Evolutionary conservation across 768 basidiomycete species (phyloP).

Genomic region (Termitomyces sp.): DNA sequence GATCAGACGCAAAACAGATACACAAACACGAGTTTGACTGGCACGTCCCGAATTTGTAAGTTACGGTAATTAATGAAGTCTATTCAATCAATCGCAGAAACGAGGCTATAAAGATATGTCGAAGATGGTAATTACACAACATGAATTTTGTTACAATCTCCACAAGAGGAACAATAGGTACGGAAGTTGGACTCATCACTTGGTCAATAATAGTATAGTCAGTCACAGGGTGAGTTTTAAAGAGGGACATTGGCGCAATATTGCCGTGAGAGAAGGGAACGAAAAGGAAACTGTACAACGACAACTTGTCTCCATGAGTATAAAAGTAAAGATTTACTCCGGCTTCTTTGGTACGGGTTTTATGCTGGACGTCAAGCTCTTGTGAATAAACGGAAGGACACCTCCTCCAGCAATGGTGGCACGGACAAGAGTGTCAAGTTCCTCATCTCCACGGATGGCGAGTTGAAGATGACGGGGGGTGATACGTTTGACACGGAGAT

Average conservation of each 20-base stretch:
- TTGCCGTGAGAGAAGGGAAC: background rate
- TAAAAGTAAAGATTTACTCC: constrained; percentile 15
- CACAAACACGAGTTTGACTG: background rate
- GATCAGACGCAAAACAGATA: background rate
- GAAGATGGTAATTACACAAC: constrained; percentile 12
- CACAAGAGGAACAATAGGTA: constrained; percentile 1
- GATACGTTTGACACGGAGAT: constrained; percentile 95
- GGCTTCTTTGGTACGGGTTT: constrained; percentile 45
- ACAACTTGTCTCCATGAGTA: background rate
- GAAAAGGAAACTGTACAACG: background rate
- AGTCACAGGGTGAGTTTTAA: background rate
- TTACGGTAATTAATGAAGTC: background rate
- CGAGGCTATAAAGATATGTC: constrained; percentile 14
- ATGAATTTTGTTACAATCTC: constrained; percentile 1
- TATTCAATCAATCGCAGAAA: background rate
- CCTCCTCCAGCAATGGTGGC: constrained; percentile 93
- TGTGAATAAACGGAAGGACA: constrained; percentile 86
- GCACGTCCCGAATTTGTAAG: background rate
- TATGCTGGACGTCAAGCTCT: constrained; percentile 57
- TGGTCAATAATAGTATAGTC: constrained; percentile 3
- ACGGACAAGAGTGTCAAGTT: constrained; percentile 90
- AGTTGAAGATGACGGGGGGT: constrained; percentile 94
- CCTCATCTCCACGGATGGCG: constrained; percentile 95
- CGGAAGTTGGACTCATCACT: constrained; percentile 5
- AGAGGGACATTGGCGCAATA: background rate